phyloP scores from a whole-genome alignment of 352 stramenopile genomes.

The Globisporangium cederbergense region DNA sequence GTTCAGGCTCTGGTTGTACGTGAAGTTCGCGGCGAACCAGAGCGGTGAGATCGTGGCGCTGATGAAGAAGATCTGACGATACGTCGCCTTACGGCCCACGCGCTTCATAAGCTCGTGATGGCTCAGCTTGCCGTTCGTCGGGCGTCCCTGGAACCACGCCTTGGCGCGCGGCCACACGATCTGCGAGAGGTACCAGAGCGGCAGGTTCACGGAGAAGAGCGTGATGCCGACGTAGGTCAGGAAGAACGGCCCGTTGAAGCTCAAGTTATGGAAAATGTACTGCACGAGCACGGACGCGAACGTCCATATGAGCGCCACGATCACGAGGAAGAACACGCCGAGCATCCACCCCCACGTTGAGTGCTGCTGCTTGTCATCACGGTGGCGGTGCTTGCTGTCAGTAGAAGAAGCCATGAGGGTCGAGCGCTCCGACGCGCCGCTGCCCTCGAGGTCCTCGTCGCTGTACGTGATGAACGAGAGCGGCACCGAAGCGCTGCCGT shows the following conservation, averaged over 20 bases:
- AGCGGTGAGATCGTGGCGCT: slow-evolving; percentile 79
- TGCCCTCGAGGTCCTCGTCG: slow-evolving; percentile 1
- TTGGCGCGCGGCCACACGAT: slow-evolving; percentile 37
- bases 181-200: slow-evolving; percentile 66
- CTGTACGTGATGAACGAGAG: slow-evolving; percentile 9
- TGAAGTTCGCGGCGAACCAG: slow-evolving; percentile 95
- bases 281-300: slow-evolving; percentile 85
- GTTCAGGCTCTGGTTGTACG: slow-evolving; percentile 93
- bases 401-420: slow-evolving; percentile 15
- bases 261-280: slow-evolving; percentile 87
- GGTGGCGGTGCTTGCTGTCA: slow-evolving; percentile 4
- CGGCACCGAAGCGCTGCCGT: slow-evolving; percentile 7
- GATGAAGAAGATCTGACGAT: slow-evolving; percentile 40
- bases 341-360: slow-evolving; percentile 66
- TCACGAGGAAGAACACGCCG: slow-evolving; percentile 64
- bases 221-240: slow-evolving; percentile 87
- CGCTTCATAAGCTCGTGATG: slow-evolving; percentile 31
- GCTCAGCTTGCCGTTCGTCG: slow-evolving; percentile 37
- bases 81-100: slow-evolving; percentile 30
- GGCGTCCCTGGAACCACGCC: slow-evolving; percentile 33
- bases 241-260: slow-evolving; percentile 86
- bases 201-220: slow-evolving; percentile 83
- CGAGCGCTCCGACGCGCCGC: slow-evolving; percentile 26
- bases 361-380: slow-evolving; percentile 18
- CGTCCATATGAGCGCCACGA: slow-evolving; percentile 82